These are phyloP conservation scores for Naganishia vaughanmartiniae DNA, from an alignment of 768 basidiomycete species.

Conservation along the genomic window DNA sequence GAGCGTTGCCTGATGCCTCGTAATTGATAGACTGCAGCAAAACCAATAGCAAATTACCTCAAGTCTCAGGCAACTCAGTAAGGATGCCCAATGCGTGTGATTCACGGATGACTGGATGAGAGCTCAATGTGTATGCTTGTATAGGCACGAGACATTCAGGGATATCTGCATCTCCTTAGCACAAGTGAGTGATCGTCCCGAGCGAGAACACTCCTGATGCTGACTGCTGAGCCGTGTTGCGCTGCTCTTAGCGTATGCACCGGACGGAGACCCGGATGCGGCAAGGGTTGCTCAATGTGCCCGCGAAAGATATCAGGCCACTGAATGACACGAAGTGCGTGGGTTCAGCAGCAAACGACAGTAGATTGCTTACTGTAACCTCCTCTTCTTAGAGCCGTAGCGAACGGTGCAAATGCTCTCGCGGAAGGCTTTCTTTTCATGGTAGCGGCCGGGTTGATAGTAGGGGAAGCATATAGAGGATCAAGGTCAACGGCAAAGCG, in stretches of 20 bases:
- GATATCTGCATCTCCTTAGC: conserved; percentile 50
- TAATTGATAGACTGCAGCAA: conserved; percentile 44
- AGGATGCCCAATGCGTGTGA: conserved; percentile 8
- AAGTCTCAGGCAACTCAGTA: conserved; percentile 50
- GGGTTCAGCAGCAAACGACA: not conserved
- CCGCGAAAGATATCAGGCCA: conserved; percentile 48
- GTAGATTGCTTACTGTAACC: not conserved
- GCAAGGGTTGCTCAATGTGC: conserved; percentile 46
- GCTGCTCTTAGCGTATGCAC: conserved; percentile 43
- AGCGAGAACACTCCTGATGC: not conserved
- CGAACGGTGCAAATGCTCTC: conserved; percentile 50
- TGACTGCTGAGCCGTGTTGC: not conserved
- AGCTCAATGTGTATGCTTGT: conserved; percentile 6
- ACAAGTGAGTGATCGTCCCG: conserved; percentile 39
- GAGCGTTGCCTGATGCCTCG: not conserved
- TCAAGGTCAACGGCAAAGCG: conserved; percentile 27
- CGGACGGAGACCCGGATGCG: conserved; percentile 49
- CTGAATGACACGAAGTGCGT: conserved; percentile 50
- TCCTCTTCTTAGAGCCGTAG: conserved; percentile 43
- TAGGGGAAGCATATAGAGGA: conserved; percentile 42
- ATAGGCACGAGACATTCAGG: conserved; percentile 48
- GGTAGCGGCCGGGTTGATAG: conserved; percentile 45
- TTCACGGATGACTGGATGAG: not conserved
- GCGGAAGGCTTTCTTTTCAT: conserved; percentile 50
- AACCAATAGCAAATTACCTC: conserved; percentile 50